Base-by-base conservation (phyloP, 1,284 basidiomycete species). In the Malassezia yamatoensis region DNA sequence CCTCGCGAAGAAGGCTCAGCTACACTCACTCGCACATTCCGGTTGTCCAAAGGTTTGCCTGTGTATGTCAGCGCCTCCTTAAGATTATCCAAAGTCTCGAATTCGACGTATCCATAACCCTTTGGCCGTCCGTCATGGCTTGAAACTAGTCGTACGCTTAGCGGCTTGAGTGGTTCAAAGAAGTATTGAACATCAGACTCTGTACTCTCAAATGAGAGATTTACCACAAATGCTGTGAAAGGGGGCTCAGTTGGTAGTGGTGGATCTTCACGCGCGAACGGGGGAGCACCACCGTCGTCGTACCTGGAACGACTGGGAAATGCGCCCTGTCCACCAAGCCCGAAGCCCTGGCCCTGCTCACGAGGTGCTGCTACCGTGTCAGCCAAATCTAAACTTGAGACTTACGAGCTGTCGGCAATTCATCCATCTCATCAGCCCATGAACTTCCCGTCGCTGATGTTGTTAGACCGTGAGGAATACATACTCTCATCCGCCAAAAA, bases 71-170 rank as follows among this genome's bases (percentile, higher is more conserved):
- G 61, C 6, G 86, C 93, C 52, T 84, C 83, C 77, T 90, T 90
- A 61, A 96, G 79, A 42, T 83, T 84, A 37, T 90, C 87, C 55
- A 89, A 75, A 51, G 85, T 84, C 37, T 80, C 81, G 71, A 96
- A 98, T 75, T 99, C 93, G 62, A 96, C 84, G 74, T 98, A 98
- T 34, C 93, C 94, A 77, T 96, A 98, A 1, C 94, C 94, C 77
- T 96, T 96, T 34, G 90, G 87, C 75, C 90, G 90, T 52, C 91
- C 90, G 46, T 78, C 77, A 54, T 84, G 82, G 68, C 91, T 90
- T 67, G 82, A 86, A 75, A 98, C 91, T 62, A 98, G 86, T 78
- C 96, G 90, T 62, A 90, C 83, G 21, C 85, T 85, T 74, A 87
- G 20, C 45, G 63, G 54, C 49, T 65, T 64, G 49, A 64, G 50